Percentiles rank a stretch among this genome's conserved stretches.
phyloP scores from a whole-genome alignment of 495 filamentous ascomycete genomes.

The Hypoxylon intermedium region DNA sequence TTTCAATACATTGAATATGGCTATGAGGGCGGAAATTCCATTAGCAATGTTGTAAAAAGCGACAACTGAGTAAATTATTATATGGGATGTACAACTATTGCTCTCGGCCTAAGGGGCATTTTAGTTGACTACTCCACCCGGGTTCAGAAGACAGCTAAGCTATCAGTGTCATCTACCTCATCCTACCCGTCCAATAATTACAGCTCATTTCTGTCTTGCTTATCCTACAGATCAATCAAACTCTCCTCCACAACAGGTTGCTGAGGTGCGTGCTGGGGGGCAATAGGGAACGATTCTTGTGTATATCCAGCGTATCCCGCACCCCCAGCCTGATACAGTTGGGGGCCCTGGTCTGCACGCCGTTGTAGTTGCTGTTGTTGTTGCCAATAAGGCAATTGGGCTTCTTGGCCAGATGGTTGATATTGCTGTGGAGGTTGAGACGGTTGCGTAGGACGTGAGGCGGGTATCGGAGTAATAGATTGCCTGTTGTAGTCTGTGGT shows the following conservation, averaged over 20 bases:
- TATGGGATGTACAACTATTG: too few species aligned
- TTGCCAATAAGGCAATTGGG: conserved; percentile 52
- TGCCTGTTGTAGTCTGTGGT: conserved; percentile 52
- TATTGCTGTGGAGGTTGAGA: conserved; percentile 48
- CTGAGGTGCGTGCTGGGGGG: conserved; percentile 66
- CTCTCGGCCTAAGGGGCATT: too few species aligned
- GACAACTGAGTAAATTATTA: too few species aligned
- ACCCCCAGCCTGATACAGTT: conserved; percentile 55
- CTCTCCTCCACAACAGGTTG: conserved; percentile 81
- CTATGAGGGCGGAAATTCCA: too few species aligned
- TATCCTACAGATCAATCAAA: conserved; percentile 78
- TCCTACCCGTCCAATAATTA: background rate
- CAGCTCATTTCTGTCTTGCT: background rate
- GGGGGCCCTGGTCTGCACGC: conserved; percentile 43
- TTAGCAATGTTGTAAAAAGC: too few species aligned
- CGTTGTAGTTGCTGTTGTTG: conserved; percentile 41
- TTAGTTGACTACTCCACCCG: too few species aligned
- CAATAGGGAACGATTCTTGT: conserved; percentile 70
- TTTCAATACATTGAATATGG: too few species aligned
- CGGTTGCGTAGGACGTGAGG: conserved; percentile 47
- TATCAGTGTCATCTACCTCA: conserved; percentile 3
- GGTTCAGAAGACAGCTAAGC: background rate
- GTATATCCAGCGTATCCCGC: conserved; percentile 63
- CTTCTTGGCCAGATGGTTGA: conserved; percentile 29
- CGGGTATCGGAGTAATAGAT: conserved; percentile 52